phyloP scores from a whole-genome alignment of 2,329 filamentous ascomycete species.

The Coniochaeta sp. region DNA sequence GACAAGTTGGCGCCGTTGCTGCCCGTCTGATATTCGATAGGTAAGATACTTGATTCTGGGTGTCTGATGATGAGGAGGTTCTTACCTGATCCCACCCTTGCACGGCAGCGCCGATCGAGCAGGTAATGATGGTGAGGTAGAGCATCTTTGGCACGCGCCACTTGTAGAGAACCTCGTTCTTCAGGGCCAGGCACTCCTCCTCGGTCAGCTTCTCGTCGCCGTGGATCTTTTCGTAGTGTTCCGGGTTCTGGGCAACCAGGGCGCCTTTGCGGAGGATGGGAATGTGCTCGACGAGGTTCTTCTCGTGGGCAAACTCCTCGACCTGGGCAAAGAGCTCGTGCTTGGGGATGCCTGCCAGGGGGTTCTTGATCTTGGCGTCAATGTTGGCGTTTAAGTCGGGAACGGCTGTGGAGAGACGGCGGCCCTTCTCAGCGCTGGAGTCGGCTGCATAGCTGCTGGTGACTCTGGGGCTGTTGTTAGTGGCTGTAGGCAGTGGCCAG shows the following conservation, averaged over 20 bases:
- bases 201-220: constrained; percentile 50
- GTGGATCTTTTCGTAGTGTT: constrained; percentile 51
- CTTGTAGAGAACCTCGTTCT: constrained; percentile 57
- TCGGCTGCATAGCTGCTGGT: constrained; percentile 8
- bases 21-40: too few relatives aligned
- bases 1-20: constrained; percentile 41
- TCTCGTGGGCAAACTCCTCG: constrained; percentile 43
- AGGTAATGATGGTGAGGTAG: constrained; percentile 57
- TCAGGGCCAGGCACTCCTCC: constrained; percentile 50
- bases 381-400: constrained; percentile 36
- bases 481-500: not conserved
- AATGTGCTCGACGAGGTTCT: constrained; percentile 51
- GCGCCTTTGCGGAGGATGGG: constrained; percentile 59
- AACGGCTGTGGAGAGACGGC: constrained; percentile 22
- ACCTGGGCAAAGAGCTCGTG: constrained; percentile 46
- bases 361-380: constrained; percentile 39
- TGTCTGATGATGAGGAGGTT: too few relatives aligned
- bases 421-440: constrained; percentile 28
- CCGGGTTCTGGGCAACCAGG: constrained; percentile 64
- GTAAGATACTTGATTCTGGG: too few relatives aligned
- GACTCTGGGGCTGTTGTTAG: not conserved
- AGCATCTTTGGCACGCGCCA: constrained; percentile 57
- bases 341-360: constrained; percentile 42
- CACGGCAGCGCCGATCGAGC: constrained; percentile 46
- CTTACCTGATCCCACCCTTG: constrained; percentile 30